These are phyloP conservation scores for Saccharomycopsis oosterbeekiorum DNA, from an alignment of 805 yeast genomes.

Conservation along the genomic window DNA sequence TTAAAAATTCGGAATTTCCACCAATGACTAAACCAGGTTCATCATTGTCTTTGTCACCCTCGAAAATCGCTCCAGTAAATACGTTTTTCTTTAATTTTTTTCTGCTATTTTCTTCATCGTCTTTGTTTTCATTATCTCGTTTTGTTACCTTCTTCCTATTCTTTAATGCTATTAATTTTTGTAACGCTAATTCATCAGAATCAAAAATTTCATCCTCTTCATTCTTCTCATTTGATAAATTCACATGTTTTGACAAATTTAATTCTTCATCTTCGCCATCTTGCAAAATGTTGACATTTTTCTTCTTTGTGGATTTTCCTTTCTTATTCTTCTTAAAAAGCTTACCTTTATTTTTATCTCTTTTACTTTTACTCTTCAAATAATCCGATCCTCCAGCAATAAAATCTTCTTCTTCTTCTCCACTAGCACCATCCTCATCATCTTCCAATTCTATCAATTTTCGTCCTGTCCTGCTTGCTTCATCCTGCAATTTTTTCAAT, in stretches of 20 bases:
- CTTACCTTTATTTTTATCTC: slow-evolving; percentile 10
- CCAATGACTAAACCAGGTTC: slow-evolving; percentile 21
- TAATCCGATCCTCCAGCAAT: not conserved
- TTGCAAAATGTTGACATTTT: not conserved
- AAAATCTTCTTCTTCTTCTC: slow-evolving; percentile 1
- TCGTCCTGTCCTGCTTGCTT: slow-evolving; percentile 7
- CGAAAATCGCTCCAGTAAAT: not conserved
- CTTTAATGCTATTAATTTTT: not conserved
- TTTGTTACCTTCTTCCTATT: not conserved
- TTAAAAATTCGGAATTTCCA: slow-evolving; percentile 27
- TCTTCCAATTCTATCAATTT: slow-evolving; percentile 6
- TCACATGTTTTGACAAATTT: slow-evolving; percentile 21
- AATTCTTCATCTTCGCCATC: slow-evolving; percentile 15
- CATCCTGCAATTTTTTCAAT: slow-evolving; percentile 3
- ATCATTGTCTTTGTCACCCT: slow-evolving; percentile 6
- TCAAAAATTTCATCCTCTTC: slow-evolving; percentile 2
- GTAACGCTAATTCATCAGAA: slow-evolving; percentile 1
- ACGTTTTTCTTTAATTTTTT: slow-evolving; percentile 1
- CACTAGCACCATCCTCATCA: slow-evolving; percentile 7
- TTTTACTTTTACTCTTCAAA: slow-evolving; percentile 2
- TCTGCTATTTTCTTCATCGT: slow-evolving; percentile 2
- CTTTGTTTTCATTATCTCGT: not conserved
- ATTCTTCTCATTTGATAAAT: slow-evolving; percentile 17
- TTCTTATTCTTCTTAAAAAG: slow-evolving; percentile 20
- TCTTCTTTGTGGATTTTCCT: slow-evolving; percentile 18